Conservation (phyloP, 2,329 filamentous ascomycete species). For the Epichloe hybrida region DNA sequence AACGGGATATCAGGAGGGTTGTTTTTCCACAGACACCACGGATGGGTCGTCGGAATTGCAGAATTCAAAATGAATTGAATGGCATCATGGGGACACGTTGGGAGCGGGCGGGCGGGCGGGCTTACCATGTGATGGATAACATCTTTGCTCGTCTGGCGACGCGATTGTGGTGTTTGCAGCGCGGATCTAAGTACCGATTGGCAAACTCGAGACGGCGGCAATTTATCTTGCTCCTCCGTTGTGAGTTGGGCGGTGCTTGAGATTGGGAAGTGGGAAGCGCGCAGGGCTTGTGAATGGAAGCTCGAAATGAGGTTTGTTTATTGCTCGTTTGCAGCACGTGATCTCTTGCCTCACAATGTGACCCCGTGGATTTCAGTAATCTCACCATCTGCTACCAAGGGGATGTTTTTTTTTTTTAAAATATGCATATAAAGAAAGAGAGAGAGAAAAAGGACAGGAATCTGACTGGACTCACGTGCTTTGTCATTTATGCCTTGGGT, state of each 20-base stretch:
- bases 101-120: not conserved
- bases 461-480: not conserved
- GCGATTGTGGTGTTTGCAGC: too few species aligned
- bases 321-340: not conserved
- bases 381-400: too few species aligned
- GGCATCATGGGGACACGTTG: slow-evolving; percentile 17
- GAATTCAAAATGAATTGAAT: slow-evolving; percentile 30
- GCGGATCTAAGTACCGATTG: too few species aligned
- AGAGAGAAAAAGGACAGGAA: not conserved
- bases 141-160: not conserved
- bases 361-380: not conserved
- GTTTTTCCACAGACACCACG: slow-evolving; percentile 18
- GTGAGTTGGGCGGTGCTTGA: not conserved
- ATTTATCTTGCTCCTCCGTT: too few species aligned
- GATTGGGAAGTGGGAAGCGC: too few species aligned
- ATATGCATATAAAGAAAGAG: fast-evolving
- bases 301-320: not conserved
- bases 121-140: not conserved
- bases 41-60: slow-evolving; percentile 32
- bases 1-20: not conserved
- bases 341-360: not conserved
- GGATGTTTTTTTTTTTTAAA: not conserved
- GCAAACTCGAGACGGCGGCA: too few species aligned
- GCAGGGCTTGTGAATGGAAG: not conserved
- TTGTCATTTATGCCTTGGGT: not conserved